Evolutionary conservation across 352 stramenopile species (phyloP).

Genomic region (Phytophthora constricta): DNA sequence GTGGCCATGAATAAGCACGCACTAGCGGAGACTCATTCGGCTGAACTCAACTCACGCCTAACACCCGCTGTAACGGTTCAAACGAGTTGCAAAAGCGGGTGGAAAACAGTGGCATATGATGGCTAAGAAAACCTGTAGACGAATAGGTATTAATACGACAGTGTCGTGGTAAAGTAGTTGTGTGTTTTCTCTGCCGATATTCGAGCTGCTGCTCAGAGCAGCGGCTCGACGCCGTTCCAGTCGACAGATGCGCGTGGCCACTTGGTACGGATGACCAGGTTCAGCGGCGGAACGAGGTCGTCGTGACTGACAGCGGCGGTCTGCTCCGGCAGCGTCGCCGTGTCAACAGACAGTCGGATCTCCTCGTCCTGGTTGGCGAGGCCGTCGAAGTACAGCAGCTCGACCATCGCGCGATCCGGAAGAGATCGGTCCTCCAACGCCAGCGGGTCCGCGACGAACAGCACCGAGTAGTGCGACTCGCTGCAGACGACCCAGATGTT

Average conservation of each 20-base stretch:
- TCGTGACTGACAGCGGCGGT: slow-evolving; percentile 44
- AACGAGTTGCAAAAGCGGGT: too few species aligned
- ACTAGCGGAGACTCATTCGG: neutral
- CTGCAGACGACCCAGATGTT: slow-evolving; percentile 93
- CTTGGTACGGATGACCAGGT: slow-evolving; percentile 91
- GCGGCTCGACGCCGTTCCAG: slow-evolving; percentile 90
- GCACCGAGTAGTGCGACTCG: slow-evolving; percentile 93
- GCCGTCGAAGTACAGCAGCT: slow-evolving; percentile 91
- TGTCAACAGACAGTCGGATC: slow-evolving; percentile 70
- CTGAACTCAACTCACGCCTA: too few species aligned
- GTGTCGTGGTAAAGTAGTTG: neutral
- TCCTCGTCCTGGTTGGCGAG: slow-evolving; percentile 90
- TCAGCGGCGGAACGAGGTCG: slow-evolving; percentile 84
- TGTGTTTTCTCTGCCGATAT: slow-evolving; percentile 3
- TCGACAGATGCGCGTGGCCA: slow-evolving; percentile 80
- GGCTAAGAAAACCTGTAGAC: too few species aligned
- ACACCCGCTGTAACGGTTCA: too few species aligned
- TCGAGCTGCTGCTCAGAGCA: slow-evolving; percentile 55
- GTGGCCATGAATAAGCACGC: neutral
- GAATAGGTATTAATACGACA: neutral
- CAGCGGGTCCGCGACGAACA: slow-evolving; percentile 61
- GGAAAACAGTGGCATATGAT: too few species aligned
- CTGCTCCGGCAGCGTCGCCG: slow-evolving; percentile 34
- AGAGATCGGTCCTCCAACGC: slow-evolving; percentile 40
- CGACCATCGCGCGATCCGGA: slow-evolving; percentile 45